These are phyloP conservation scores for Wickerhamomyces sp. DNA, from an alignment of 1,139 yeast genomes.

Conservation along the genomic window DNA sequence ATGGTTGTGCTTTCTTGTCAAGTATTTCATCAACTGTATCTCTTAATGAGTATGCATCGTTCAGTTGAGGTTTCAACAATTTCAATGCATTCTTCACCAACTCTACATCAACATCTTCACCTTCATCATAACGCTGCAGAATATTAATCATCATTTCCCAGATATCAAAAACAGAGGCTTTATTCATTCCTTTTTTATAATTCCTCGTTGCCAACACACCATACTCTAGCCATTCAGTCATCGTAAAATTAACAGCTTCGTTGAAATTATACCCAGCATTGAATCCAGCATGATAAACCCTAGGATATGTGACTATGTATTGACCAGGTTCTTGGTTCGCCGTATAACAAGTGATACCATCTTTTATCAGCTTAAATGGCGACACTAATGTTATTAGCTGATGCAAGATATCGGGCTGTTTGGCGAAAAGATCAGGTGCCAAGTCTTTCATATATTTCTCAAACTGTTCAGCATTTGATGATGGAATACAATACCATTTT, in stretches of 20 bases:
- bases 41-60: conserved; percentile 15
- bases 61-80: conserved; percentile 12
- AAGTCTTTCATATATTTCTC: conserved; percentile 48
- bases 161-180: conserved; percentile 34
- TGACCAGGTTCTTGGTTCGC: conserved; percentile 83
- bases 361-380: conserved; percentile 51
- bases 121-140: conserved; percentile 5
- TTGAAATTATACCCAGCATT: conserved; percentile 74
- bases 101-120: conserved; percentile 2
- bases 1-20: conserved; percentile 11
- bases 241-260: conserved; percentile 77
- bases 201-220: conserved; percentile 57
- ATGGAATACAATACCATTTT: conserved; percentile 77
- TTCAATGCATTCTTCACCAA: conserved; percentile 14
- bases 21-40: conserved; percentile 10
- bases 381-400: conserved; percentile 80
- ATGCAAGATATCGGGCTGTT: conserved; percentile 86
- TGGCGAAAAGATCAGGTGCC: conserved; percentile 80
- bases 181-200: conserved; percentile 35
- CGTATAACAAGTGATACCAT: conserved; percentile 58
- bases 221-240: conserved; percentile 61
- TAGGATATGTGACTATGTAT: conserved; percentile 68
- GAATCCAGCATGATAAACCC: conserved; percentile 79
- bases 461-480: conserved; percentile 47
- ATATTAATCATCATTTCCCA: conserved; percentile 30